phyloP scores from a whole-genome alignment of 352 stramenopile species.

The Pythium brassicae region DNA sequence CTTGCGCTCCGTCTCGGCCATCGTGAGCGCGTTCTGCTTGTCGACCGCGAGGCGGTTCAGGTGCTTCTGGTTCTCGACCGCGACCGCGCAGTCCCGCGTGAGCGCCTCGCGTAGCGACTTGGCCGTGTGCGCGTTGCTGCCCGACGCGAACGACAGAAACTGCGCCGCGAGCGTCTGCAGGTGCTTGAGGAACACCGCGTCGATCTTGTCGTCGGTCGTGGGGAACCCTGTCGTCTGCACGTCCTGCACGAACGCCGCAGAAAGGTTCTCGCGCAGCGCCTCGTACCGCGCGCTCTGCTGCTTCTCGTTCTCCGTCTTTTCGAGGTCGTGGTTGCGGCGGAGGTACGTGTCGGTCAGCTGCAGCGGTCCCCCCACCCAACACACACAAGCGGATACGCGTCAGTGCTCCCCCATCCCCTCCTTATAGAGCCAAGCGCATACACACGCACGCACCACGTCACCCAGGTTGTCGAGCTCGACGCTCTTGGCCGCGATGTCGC shows the following conservation, averaged over 20 bases:
- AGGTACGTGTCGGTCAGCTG: conserved; percentile 72
- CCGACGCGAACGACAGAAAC: conserved; percentile 47
- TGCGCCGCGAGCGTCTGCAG: conserved; percentile 56
- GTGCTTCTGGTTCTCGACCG: conserved; percentile 71
- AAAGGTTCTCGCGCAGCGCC: conserved; percentile 44
- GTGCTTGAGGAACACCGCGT: conserved; percentile 46
- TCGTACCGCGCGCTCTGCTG: conserved; percentile 66
- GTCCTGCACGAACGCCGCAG: conserved; percentile 47
- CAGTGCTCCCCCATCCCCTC: not conserved
- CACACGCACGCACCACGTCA: conserved; percentile 53
- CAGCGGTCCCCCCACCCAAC: conserved; percentile 1
- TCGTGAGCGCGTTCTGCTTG: conserved; percentile 55
- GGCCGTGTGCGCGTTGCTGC: conserved; percentile 38
- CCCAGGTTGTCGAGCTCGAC: conserved; percentile 69
- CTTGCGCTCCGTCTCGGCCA: conserved; percentile 51
- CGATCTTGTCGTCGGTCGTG: conserved; percentile 59
- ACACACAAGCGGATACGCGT: no score
- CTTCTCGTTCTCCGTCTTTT: conserved; percentile 48
- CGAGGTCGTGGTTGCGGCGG: conserved; percentile 55
- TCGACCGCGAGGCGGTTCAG: conserved; percentile 63
- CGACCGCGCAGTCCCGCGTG: conserved; percentile 46
- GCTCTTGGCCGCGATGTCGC: conserved; percentile 54
- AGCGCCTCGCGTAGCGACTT: conserved; percentile 52
- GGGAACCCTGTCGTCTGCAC: conserved; percentile 52
- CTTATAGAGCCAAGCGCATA: not conserved